Evolutionary conservation across 2,329 filamentous ascomycete genomes (phyloP).

Genomic region (Aspergillus vadensis): DNA sequence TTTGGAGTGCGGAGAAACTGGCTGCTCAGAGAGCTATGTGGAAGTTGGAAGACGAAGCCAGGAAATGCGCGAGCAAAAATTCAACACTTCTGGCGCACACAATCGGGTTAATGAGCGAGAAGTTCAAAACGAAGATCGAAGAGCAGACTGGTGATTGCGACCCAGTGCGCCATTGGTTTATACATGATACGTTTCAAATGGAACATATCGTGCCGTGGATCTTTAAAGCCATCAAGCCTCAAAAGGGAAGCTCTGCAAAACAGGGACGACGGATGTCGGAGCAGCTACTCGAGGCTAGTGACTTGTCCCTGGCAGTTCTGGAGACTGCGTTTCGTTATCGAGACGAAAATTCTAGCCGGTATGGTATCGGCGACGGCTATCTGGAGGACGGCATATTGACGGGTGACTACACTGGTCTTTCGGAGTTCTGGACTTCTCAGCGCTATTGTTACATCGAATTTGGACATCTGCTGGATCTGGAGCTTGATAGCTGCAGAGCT

Average conservation of each 20-base stretch:
- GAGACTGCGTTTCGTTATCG: conserved; percentile 71
- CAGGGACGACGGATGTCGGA: conserved; percentile 49
- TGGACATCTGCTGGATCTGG: conserved; percentile 42
- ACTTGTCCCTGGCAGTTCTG: conserved; percentile 68
- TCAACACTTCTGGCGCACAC: conserved; percentile 73
- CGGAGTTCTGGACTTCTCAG: conserved; percentile 83
- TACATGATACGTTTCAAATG: conserved; percentile 71
- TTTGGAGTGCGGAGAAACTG: conserved; percentile 92
- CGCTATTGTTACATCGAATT: conserved; percentile 41
- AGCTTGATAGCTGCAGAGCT: conserved; percentile 43
- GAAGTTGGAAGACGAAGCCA: conserved; percentile 73
- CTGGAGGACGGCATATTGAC: conserved; percentile 66
- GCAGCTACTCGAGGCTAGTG: conserved; percentile 68
- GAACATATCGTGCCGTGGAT: conserved; percentile 78
- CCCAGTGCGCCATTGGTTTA: conserved; percentile 81
- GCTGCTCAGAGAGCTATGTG: conserved; percentile 77
- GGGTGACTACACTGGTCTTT: conserved; percentile 67
- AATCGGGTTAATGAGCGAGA: conserved; percentile 73
- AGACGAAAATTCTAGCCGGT: conserved; percentile 65
- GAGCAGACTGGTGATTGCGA: conserved; percentile 71
- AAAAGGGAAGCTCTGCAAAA: conserved; percentile 64
- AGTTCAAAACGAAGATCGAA: conserved; percentile 70
- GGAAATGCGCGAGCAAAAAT: conserved; percentile 60
- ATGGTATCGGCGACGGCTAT: conserved; percentile 70
- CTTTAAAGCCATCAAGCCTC: conserved; percentile 72